phyloP scores from a whole-genome alignment of 2,329 filamentous ascomycete genomes.

The Ustilaginoidea virens region DNA sequence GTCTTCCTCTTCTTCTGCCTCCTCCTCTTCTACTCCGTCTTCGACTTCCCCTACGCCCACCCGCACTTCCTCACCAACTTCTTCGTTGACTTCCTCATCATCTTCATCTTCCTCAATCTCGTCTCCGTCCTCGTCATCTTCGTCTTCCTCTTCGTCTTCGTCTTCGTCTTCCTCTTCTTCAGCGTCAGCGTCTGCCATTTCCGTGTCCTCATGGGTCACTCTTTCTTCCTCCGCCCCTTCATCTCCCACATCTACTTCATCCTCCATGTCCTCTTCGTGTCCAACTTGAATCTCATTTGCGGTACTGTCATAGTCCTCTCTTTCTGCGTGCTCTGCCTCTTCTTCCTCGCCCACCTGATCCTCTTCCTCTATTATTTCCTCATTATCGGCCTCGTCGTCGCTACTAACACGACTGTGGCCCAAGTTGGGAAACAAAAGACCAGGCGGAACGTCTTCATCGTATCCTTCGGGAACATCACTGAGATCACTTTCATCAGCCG shows the following conservation, averaged over 20 bases:
- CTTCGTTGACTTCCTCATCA: conserved; percentile 5
- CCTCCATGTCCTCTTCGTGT: conserved; percentile 3
- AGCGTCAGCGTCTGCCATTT: conserved; percentile 4
- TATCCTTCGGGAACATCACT: conserved; percentile 47
- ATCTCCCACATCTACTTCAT: conserved; percentile 7
- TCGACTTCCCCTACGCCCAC: conserved; percentile 5
- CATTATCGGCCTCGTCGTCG: conserved; percentile 19
- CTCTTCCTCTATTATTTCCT: conserved; percentile 5
- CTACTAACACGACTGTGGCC: conserved; percentile 15
- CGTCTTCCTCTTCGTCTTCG: conserved; percentile 12
- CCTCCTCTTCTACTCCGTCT: conserved; percentile 4
- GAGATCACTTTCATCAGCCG: conserved; percentile 52
- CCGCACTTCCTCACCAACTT: conserved; percentile 9
- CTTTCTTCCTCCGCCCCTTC: conserved; percentile 2
- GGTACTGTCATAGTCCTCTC: conserved; percentile 8
- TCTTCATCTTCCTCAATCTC: conserved; percentile 5
- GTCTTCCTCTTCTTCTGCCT: conserved; percentile 8
- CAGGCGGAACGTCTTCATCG: conserved; percentile 39
- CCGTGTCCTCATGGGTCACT: conserved; percentile 3
- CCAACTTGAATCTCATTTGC: conserved; percentile 3
- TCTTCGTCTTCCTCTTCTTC: conserved; percentile 9
- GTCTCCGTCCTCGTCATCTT: conserved; percentile 6
- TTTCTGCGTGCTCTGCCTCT: conserved; percentile 8
- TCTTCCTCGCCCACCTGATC: conserved; percentile 6
- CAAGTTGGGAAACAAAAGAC: conserved; percentile 37